Base-by-base conservation (phyloP, 2,329 filamentous ascomycete genomes). In the Trichoderma afroharzianum region DNA sequence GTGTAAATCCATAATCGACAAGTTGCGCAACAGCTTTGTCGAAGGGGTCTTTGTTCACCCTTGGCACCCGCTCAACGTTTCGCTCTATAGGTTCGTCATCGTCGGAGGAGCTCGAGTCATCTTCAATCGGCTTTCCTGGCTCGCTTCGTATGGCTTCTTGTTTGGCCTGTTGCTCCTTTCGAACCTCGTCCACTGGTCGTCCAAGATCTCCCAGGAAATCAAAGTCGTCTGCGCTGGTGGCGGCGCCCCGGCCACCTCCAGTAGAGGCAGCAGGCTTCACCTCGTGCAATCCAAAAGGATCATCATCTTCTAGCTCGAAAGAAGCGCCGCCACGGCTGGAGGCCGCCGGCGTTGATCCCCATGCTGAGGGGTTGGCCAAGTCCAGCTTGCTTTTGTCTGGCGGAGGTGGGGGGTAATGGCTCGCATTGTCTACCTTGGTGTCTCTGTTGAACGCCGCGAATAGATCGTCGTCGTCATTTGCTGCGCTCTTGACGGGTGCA, bases 1-100 rank as follows among this genome's bases (percentile, higher is more conserved):
- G 87, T 0, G 93, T 90, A 76, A 99, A 99, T 0, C 96, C 96
- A 89, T 98, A 98, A 75, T 98, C 95, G 3, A 98, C 90, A 30
- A 99, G 84, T 79, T 98, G 94, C 11, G 93, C 93, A 30, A 98
- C 88, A 11, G 94, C 93, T 75, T 88, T 89, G 77, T 97, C 94
- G 71, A 92, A 90, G 1, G 82, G 74, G 72, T 84, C 80, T 75
- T 81, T 77, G 47, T 76, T 77, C 21, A 76, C 72, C 55, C 72
- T 77, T 6, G 76, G 74, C 14, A 72, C 73, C 58, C 77, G 75
- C 59, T 76, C 75, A 14, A 71, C 28, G 58, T 73, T 76, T 36
- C 73, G 76, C 30, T 76, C 73, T 21, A 68, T 73, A 11, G 74
- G 74, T 30, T 72, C 71, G 6, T 78, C 78, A n/a, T 86, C 85